Percentiles rank a stretch among this genome's conserved stretches.
Conservation (phyloP, 176 grass and related monocot species). For the Cocos nucifera region DNA sequence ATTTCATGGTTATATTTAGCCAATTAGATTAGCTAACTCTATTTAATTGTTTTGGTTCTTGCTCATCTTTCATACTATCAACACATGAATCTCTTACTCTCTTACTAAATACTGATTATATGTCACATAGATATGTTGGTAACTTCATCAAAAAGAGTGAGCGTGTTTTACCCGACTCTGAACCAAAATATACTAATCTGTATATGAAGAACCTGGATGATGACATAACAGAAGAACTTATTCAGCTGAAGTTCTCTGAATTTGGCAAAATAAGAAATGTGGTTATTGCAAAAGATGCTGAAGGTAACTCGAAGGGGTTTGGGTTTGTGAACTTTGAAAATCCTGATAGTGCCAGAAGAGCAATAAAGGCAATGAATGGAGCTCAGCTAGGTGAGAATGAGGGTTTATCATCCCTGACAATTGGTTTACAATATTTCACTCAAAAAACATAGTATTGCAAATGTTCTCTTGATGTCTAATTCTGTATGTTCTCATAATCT, state of each 20-base stretch:
- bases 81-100: neutral
- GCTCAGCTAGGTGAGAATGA: conserved; percentile 43
- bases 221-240: conserved; percentile 65
- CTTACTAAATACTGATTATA: neutral
- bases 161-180: conserved; percentile 17
- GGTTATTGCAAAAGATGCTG: conserved; percentile 44
- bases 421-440: too few species aligned
- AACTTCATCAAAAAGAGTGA: conserved; percentile 70
- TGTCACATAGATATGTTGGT: conserved; percentile 42
- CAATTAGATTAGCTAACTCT: too few species aligned
- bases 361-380: conserved; percentile 62
- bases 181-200: conserved; percentile 63
- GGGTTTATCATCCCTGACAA: too few species aligned
- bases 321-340: conserved; percentile 73
- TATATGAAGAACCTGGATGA: conserved; percentile 87
- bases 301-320: conserved; percentile 69
- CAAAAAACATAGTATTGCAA: neutral
- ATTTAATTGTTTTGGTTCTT: too few species aligned
- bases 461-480: neutral
- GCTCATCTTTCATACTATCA: too few species aligned
- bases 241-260: conserved; percentile 62
- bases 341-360: conserved; percentile 53
- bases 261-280: conserved; percentile 51
- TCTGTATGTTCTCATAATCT: neutral
- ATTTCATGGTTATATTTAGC: too few species aligned